Percentiles rank a stretch among this genome's conserved stretches.
Conservation (phyloP, 805 yeast genomes). For the Candida nitratophila region DNA sequence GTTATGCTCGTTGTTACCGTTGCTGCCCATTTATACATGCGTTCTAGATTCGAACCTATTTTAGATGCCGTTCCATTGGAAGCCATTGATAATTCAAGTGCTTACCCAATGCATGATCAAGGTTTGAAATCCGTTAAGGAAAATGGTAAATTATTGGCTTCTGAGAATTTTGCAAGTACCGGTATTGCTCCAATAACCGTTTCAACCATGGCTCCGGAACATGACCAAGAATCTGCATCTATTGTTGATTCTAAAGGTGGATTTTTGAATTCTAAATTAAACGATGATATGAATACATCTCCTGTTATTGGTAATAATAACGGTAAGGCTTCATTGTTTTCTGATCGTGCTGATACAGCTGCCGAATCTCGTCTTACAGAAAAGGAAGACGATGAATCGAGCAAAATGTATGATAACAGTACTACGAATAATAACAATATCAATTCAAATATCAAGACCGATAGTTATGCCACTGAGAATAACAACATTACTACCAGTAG, state of each 20-base stretch:
- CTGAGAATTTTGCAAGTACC: constrained; percentile 23
- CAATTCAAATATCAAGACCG: background rate
- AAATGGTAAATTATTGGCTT: constrained; percentile 39
- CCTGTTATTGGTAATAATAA: background rate
- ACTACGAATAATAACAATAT: background rate
- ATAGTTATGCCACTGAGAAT: background rate
- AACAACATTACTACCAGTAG: too few relatives aligned
- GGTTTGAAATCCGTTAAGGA: constrained; percentile 52
- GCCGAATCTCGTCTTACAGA: background rate
- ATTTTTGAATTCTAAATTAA: too few relatives aligned
- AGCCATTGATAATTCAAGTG: constrained; percentile 43
- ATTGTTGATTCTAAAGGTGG: constrained; percentile 1
- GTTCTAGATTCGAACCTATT: constrained; percentile 53
- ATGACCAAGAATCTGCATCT: constrained; percentile 4
- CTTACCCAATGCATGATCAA: constrained; percentile 59
- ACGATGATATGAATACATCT: background rate
- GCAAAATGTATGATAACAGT: background rate
- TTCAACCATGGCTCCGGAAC: background rate
- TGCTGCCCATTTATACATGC: constrained; percentile 49
- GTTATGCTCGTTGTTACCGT: constrained; percentile 54
- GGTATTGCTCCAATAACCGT: constrained; percentile 17
- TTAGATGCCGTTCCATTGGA: constrained; percentile 66
- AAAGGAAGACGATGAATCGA: background rate
- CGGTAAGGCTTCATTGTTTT: background rate
- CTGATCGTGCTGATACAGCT: constrained; percentile 4